These are phyloP conservation scores for Ceratobasidium theobromae DNA, from an alignment of 1,284 basidiomycete genomes.

Conservation along the genomic window DNA sequence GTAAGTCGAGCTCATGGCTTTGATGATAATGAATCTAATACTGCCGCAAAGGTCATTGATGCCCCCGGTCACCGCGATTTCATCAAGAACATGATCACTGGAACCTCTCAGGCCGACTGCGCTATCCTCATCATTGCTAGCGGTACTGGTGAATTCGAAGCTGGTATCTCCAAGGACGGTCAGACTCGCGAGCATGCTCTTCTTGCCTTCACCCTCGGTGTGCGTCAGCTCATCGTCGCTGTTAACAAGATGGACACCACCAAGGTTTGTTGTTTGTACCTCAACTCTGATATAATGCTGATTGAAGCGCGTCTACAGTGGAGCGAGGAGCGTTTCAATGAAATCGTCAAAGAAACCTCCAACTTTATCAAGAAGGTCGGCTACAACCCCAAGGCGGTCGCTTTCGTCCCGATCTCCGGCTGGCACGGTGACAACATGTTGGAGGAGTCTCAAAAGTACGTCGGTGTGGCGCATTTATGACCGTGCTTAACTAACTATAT, in stretches of 20 bases:
- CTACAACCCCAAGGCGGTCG: slow-evolving; percentile 98
- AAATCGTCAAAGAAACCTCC: slow-evolving; percentile 99
- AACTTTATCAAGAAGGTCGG: slow-evolving; percentile 99
- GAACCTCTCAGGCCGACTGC: slow-evolving; percentile 99
- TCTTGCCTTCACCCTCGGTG: slow-evolving; percentile 99
- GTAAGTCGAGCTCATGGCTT: slow-evolving; percentile 51
- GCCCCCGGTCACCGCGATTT: slow-evolving; percentile 99
- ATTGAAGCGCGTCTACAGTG: slow-evolving; percentile 57
- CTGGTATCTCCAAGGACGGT: slow-evolving; percentile 99
- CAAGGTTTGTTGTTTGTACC: slow-evolving; percentile 58
- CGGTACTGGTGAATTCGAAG: slow-evolving; percentile 99
- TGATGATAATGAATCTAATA: slow-evolving; percentile 15
- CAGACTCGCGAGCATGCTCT: slow-evolving; percentile 99
- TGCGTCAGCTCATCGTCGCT: slow-evolving; percentile 99
- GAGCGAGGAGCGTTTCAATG: slow-evolving; percentile 99
- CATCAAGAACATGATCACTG: slow-evolving; percentile 99
- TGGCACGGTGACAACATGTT: slow-evolving; percentile 99
- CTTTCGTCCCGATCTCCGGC: slow-evolving; percentile 99
- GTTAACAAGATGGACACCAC: slow-evolving; percentile 99
- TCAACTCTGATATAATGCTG: slow-evolving; percentile 36
- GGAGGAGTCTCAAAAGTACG: slow-evolving; percentile 91
- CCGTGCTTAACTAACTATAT: slow-evolving; percentile 35
- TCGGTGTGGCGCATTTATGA: slow-evolving; percentile 37
- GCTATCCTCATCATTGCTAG: slow-evolving; percentile 99
- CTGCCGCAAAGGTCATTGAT: slow-evolving; percentile 80